Percentiles rank a stretch among this genome's conserved stretches.
Evolutionary conservation across 805 yeast species (phyloP).

Genomic region (Schwanniomyces polymorphus): DNA sequence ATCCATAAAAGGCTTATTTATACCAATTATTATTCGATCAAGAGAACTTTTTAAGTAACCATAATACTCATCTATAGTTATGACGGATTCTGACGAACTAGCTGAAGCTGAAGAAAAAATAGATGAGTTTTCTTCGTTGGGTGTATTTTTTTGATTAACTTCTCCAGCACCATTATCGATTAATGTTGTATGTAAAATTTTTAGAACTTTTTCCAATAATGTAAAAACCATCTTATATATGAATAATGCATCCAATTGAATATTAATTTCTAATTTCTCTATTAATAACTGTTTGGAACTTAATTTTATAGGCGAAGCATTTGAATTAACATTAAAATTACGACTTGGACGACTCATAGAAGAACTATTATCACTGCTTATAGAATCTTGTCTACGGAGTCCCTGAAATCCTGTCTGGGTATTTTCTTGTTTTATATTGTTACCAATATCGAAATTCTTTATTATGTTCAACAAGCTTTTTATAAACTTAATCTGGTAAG

Average conservation of each 20-base stretch:
- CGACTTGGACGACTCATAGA: constrained; percentile 9
- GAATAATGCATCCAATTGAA: constrained; percentile 38
- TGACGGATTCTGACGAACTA: constrained; percentile 19
- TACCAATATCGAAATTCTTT: constrained; percentile 42
- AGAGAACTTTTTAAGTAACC: constrained; percentile 25
- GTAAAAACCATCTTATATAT: constrained; percentile 34
- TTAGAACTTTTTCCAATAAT: constrained; percentile 26
- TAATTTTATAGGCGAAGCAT: constrained; percentile 38
- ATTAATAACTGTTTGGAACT: constrained; percentile 41
- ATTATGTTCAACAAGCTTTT: constrained; percentile 30
- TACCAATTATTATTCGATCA: constrained; percentile 30
- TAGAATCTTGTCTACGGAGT: constrained; percentile 5
- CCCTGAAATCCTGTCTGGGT: too few species aligned
- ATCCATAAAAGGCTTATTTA: constrained; percentile 37
- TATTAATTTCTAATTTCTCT: constrained; percentile 45
- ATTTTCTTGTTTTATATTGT: neutral
- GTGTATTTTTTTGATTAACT: neutral
- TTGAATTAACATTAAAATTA: constrained; percentile 4
- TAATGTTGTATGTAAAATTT: constrained; percentile 25
- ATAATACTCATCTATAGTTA: constrained; percentile 32
- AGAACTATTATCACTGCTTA: constrained; percentile 9
- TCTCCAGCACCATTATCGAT: constrained; percentile 2
- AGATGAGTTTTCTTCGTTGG: constrained; percentile 28
- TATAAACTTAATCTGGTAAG: constrained; percentile 33
- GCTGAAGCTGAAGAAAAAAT: constrained; percentile 34